These are phyloP conservation scores for Backusella sp. DNA, from an alignment of 192 early-diverging fungal genomes.

Conservation along the genomic window DNA sequence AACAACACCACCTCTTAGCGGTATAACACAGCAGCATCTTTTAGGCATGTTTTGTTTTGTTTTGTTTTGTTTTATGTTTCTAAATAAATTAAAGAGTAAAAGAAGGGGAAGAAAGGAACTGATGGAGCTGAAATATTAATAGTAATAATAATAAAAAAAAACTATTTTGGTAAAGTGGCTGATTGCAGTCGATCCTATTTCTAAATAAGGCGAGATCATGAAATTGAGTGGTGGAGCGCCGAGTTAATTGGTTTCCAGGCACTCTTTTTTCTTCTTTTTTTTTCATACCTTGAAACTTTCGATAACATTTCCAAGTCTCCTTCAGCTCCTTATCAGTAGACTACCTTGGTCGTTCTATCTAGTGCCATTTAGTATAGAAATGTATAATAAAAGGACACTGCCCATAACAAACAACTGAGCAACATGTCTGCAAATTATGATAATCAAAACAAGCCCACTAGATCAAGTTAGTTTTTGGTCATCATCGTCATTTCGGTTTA, in stretches of 20 bases:
- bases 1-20: conserved; percentile 19
- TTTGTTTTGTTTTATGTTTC: background rate
- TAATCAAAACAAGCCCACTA: background rate
- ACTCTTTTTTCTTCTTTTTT: background rate
- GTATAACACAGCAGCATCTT: conserved; percentile 34
- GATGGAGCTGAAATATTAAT: background rate
- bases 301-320: too few species aligned
- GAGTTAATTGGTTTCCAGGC: background rate
- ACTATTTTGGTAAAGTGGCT: background rate
- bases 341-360: background rate
- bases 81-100: background rate
- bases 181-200: background rate
- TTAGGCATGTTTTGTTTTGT: conserved; percentile 19
- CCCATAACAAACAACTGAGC: too few species aligned
- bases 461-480: background rate
- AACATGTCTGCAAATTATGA: background rate
- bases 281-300: too few species aligned
- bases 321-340: background rate
- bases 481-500: background rate
- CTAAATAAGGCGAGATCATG: background rate
- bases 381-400: background rate
- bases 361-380: background rate
- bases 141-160: background rate
- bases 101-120: background rate
- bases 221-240: background rate